Base-by-base conservation (phyloP, 2,329 filamentous ascomycete genomes). In the Dothistroma pini region DNA sequence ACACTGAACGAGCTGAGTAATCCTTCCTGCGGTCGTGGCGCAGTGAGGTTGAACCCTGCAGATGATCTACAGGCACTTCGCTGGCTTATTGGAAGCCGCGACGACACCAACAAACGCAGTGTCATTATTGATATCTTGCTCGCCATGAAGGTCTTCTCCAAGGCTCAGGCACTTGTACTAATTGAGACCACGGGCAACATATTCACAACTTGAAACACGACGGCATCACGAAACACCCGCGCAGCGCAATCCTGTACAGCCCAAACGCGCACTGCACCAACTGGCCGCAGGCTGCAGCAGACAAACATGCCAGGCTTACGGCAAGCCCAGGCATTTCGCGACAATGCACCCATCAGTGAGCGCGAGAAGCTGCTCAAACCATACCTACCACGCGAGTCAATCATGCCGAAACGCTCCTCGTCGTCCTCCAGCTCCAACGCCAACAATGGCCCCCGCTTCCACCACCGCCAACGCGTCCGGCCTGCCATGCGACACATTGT, bases 401-500 rank as follows among this genome's bases (percentile, higher is more conserved):
- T 60, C 48, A 35, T 35, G 19, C 34, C 54, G 44, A 64, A 59
- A 47, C 55, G 29, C 25, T 41, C 44, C 10, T 51, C 56, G 16
- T 51, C 56, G 14, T 25, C 35, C 38, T 48, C 54, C 48, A 54
- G 34, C 38, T 31, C 44, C 21, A 52, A 32, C 10, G 2, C 59
- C n/a, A 48, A 55, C 44, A 49, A 60, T 53, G 55, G 63, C 52
- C 53, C 54, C 22, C 66, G 59, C 21, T 67, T 69, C 56, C 62
- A 65, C 56, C 70, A 69, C 57, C 67, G 66, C 29, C 68, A 64
- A 34, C 68, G 71, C 19, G 57, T 73, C 12, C 70, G 71, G 3
- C 69, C 71, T 6, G 68, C 68, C 4, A 63, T 72, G 58, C 66
- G 64, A 32, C 65, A 69, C 34, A 57, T 71, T 69, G 75, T 93